Conservation (phyloP, 1,284 basidiomycete genomes). For the Cutaneotrichosporon cyanovorans region DNA sequence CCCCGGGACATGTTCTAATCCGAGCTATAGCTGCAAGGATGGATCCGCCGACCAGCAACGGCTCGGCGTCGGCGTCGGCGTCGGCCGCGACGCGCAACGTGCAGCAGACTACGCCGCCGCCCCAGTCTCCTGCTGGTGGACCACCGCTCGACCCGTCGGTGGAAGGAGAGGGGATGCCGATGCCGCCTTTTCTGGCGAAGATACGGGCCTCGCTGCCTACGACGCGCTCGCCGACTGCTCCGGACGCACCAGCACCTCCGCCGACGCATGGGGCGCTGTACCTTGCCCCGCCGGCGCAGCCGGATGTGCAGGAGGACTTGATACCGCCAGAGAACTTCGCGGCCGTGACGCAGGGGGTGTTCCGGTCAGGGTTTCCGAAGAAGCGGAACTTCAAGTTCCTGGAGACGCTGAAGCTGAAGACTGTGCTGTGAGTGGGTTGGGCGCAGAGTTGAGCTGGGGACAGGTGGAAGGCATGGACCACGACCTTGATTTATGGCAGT, state of each 20-base stretch:
- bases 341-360: slow-evolving; percentile 47
- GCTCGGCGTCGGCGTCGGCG: too few species aligned
- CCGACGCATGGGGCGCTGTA: slow-evolving; percentile 34
- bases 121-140: too few species aligned
- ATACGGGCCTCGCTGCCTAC: slow-evolving; percentile 13
- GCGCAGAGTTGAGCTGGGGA: background rate
- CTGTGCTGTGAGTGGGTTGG: slow-evolving; percentile 41
- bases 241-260: background rate
- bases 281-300: slow-evolving; percentile 38
- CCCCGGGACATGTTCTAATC: too few species aligned
- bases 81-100: too few species aligned
- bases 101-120: too few species aligned
- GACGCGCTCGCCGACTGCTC: slow-evolving; percentile 1
- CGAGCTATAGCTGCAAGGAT: too few species aligned
- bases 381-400: slow-evolving; percentile 52
- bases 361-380: slow-evolving; percentile 50
- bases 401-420: slow-evolving; percentile 49
- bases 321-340: slow-evolving; percentile 45
- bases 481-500: background rate
- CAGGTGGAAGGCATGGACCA: too few species aligned
- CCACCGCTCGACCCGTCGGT: too few species aligned
- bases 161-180: background rate
- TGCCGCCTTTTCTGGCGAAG: slow-evolving; percentile 24
- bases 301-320: slow-evolving; percentile 37
- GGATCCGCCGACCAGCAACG: too few species aligned